Evolutionary conservation across 2,329 filamentous ascomycete species (phyloP).

Genomic region (Trichoderma afroharzianum): DNA sequence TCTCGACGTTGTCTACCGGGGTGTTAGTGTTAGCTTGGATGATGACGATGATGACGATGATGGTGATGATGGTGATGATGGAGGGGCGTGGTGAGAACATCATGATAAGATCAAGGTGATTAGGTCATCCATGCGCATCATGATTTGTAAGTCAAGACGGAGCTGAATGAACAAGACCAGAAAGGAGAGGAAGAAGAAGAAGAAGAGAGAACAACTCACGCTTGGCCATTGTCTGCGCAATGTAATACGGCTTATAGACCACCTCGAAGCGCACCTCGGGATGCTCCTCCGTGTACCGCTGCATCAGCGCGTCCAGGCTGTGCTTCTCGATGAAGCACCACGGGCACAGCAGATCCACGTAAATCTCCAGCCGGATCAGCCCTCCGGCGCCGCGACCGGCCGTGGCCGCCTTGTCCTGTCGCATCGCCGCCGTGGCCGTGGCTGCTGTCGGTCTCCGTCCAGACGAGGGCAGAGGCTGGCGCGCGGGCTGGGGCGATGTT

Average conservation of each 20-base stretch:
- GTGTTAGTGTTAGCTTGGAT: not conserved
- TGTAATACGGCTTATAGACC: conserved; percentile 45
- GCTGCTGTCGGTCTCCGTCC: not conserved
- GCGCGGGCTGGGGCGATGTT: not conserved
- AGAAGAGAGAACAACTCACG: conserved; percentile 14
- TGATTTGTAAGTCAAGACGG: not conserved
- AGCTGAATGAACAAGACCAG: not conserved
- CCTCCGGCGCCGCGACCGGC: not conserved
- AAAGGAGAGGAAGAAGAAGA: not conserved
- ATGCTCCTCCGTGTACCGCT: conserved; percentile 36
- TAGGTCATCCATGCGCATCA: not conserved
- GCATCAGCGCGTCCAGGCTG: conserved; percentile 44
- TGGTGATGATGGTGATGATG: no score
- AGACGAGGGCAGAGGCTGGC: conserved; percentile 1
- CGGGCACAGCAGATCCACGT: conserved; percentile 49
- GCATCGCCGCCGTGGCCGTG: not conserved
- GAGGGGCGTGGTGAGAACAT: not conserved
- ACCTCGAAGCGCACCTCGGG: conserved; percentile 45
- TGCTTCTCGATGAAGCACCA: conserved; percentile 50
- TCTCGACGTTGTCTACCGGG: conserved; percentile 29
- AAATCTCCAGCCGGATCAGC: conserved; percentile 38
- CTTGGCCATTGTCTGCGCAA: conserved; percentile 35
- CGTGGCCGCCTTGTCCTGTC: not conserved
- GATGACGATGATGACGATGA: not conserved
- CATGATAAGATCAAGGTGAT: not conserved